Percentiles rank a stretch among this genome's conserved stretches.
phyloP scores from a whole-genome alignment of 305 asterid species.

The Fraxinus angustifolia region DNA sequence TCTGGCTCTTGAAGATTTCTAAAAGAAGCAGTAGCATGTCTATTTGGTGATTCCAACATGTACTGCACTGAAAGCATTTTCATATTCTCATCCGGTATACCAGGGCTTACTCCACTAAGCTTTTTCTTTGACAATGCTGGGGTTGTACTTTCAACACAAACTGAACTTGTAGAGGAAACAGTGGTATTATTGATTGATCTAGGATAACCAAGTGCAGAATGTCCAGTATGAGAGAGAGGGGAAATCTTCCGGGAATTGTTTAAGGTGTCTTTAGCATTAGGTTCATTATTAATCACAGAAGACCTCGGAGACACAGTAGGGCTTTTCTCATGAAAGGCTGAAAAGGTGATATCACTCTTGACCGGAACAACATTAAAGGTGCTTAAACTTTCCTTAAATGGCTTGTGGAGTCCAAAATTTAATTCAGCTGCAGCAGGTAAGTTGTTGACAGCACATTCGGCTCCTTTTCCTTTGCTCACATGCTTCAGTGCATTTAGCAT shows the following conservation, averaged over 20 bases:
- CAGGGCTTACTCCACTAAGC: conserved; percentile 15
- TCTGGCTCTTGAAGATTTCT: conserved; percentile 28
- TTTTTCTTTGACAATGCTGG: conserved; percentile 27
- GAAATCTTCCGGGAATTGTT: conserved; percentile 31
- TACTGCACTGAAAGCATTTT: conserved; percentile 26
- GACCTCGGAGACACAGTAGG: conserved; percentile 25
- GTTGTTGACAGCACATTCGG: conserved; percentile 21
- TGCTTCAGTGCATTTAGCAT: conserved; percentile 24
- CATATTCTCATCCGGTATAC: conserved; percentile 32
- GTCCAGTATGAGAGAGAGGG: conserved; percentile 27
- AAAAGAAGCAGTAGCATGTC: conserved; percentile 24
- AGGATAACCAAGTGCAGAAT: conserved; percentile 20
- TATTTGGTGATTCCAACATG: conserved; percentile 26
- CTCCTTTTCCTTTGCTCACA: conserved; percentile 29
- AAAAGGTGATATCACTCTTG: conserved; percentile 25
- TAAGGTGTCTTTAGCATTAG: conserved; percentile 31
- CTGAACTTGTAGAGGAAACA: conserved; percentile 30
- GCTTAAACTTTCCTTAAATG: conserved; percentile 26
- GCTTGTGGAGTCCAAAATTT: conserved; percentile 28
- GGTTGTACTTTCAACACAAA: conserved; percentile 26
- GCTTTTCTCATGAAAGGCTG: conserved; percentile 32
- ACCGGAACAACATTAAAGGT: conserved; percentile 28
- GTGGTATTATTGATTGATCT: conserved; percentile 25
- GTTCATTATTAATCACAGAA: conserved; percentile 25
- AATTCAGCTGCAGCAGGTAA: conserved; percentile 30